Base-by-base conservation (phyloP, 306 rosid species). In the Chamaecrista fasciculata region DNA sequence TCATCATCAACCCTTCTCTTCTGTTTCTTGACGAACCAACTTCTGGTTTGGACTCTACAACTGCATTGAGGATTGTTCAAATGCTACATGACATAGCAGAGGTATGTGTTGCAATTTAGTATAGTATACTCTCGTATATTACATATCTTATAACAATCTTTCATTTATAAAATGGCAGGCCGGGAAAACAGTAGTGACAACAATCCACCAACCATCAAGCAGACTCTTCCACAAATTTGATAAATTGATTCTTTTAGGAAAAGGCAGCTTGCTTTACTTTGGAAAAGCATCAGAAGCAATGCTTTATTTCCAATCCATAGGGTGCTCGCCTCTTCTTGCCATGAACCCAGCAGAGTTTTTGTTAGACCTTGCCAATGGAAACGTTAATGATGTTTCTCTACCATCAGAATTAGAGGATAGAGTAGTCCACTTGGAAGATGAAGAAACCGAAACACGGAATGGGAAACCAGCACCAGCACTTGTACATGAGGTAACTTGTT, bases 41-140 rank as follows among this genome's bases (percentile, higher is more conserved):
- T 49, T 95, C 99, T n/a, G 99, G 99, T 80, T 80, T 95, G 91
- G 99, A 95, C 80, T 95, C 99, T 33, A 95, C 99, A 16, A 95
- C 97, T 11, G 99, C 99, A 15, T 76, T 91, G 70, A 84, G 89
- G 76, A 95, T 82, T 16, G 92, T 91, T 72, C 99, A 91, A 75
- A 85, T 95, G 89, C 87, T 95, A 73, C 99, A 91, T 59, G 95
- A 91, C 86, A 85, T 95, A 72, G 99, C 99, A 48, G 95, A 84
- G 92, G 98, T 94, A 82, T 16, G 26, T 16, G 14, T 53, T 60
- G n/a, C n/a, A n/a, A n/a, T n/a, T n/a, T n/a, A n/a, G n/a, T n/a
- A n/a, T n/a, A n/a, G n/a, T n/a, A n/a, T n/a, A n/a, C n/a, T n/a
- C n/a, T n/a, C n/a, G n/a, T n/a, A n/a, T n/a, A n/a, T n/a, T n/a